Evolutionary conservation across 345 rosid species (phyloP).

Genomic region (Luvunga scandens): DNA sequence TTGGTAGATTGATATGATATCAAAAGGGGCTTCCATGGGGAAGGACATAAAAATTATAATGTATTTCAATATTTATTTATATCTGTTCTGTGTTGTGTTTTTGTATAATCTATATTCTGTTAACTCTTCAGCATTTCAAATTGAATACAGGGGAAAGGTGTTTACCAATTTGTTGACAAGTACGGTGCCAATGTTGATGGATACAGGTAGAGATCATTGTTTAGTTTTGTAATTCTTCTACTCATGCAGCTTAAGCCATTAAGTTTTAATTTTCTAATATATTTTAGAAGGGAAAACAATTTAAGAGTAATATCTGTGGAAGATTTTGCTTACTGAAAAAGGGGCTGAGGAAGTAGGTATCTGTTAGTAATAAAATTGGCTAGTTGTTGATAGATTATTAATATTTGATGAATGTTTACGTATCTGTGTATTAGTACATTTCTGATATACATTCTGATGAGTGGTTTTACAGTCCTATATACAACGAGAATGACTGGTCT

Average conservation of each 20-base stretch:
- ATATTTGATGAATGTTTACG: no score
- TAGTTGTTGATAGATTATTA: no score
- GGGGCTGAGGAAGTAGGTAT: no score
- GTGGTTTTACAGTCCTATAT: conserved; percentile 63
- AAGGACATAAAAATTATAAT: no score
- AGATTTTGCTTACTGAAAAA: no score
- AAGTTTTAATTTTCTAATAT: no score
- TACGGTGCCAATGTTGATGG: conserved; percentile 97
- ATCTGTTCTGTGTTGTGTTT: neutral
- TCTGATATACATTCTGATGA: neutral
- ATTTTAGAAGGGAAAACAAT: neutral
- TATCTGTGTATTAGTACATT: no score
- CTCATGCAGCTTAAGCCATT: neutral
- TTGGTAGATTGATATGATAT: no score
- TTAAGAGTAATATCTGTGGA: neutral
- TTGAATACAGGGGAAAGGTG: conserved; percentile 82
- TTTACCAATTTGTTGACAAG: conserved; percentile 89
- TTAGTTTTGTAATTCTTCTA: neutral
- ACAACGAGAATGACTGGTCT: conserved; percentile 63
- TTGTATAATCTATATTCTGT: neutral
- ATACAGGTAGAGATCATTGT: conserved; percentile 52
- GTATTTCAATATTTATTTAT: neutral
- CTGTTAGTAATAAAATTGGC: no score
- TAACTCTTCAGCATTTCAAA: neutral
- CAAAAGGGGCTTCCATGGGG: no score